A percentile compares a stretch with the other conserved stretches of the same genome.
Evolutionary conservation across 2,329 filamentous ascomycete genomes (phyloP).

Genomic region (Didymella keratinophila): DNA sequence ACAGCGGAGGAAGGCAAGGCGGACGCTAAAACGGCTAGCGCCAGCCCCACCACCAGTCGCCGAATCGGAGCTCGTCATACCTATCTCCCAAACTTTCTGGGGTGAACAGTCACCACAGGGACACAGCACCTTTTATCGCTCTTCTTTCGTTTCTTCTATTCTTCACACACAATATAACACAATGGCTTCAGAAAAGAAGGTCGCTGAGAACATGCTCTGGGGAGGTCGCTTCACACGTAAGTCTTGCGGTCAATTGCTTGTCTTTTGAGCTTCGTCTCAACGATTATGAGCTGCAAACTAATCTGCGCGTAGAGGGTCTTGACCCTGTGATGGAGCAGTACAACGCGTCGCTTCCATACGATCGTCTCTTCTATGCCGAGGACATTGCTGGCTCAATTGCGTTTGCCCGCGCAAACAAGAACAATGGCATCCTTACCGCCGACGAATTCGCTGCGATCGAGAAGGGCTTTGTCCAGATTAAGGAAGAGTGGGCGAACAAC

Average conservation of each 20-base stretch:
- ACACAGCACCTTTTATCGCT: conserved; percentile 12
- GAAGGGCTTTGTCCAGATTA: conserved; percentile 69
- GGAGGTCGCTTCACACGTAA: conserved; percentile 48
- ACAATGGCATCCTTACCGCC: conserved; percentile 74
- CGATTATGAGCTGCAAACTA: conserved; percentile 17
- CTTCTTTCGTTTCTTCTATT: neutral
- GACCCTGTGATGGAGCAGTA: conserved; percentile 88
- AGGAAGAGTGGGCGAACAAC: conserved; percentile 58
- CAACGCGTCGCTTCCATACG: conserved; percentile 82
- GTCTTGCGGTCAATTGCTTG: conserved; percentile 2
- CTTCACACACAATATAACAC: conserved; percentile 19
- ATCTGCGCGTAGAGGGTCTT: conserved; percentile 68
- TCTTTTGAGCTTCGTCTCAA: conserved; percentile 1
- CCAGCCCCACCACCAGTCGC: conserved; percentile 14
- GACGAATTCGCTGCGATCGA: conserved; percentile 79
- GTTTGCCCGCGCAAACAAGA: conserved; percentile 80
- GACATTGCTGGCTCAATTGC: conserved; percentile 83
- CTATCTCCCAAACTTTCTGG: conserved; percentile 17
- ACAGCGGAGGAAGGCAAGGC: conserved; percentile 15
- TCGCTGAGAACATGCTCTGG: conserved; percentile 52
- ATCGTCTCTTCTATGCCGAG: conserved; percentile 78
- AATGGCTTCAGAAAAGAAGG: conserved; percentile 48
- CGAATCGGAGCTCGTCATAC: conserved; percentile 18
- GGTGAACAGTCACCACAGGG: conserved; percentile 23
- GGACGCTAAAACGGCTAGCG: conserved; percentile 2